Evolutionary conservation across 768 basidiomycete genomes (phyloP).

Genomic region (Auricularia auricula-judae): DNA sequence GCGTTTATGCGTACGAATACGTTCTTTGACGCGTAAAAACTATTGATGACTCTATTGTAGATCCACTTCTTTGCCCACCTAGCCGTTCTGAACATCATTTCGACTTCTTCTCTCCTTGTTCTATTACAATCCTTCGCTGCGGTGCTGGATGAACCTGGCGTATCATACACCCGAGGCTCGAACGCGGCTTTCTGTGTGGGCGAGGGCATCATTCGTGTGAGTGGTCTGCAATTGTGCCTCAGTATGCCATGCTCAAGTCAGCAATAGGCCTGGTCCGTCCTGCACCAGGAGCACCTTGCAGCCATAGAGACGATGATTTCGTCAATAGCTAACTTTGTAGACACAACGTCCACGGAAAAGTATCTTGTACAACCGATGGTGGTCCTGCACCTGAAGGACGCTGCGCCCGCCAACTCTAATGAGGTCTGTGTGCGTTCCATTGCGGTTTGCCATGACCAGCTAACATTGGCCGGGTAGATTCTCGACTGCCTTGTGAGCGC

Average conservation of each 20-base stretch:
- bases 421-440: slow-evolving; percentile 36
- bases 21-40: background rate
- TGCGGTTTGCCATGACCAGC: background rate
- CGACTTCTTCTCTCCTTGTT: slow-evolving; percentile 64
- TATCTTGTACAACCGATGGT: slow-evolving; percentile 55
- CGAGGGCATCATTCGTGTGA: slow-evolving; percentile 59
- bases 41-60: slow-evolving; percentile 27
- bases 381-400: slow-evolving; percentile 34
- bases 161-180: slow-evolving; percentile 76
- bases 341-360: slow-evolving; percentile 46
- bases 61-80: slow-evolving; percentile 91
- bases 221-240: background rate
- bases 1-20: slow-evolving; percentile 61
- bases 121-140: slow-evolving; percentile 76
- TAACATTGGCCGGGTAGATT: slow-evolving; percentile 32
- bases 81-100: slow-evolving; percentile 63
- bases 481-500: slow-evolving; percentile 62
- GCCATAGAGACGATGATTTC: slow-evolving; percentile 58
- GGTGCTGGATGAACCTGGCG: slow-evolving; percentile 83
- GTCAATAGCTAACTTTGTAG: slow-evolving; percentile 56
- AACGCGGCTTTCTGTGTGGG: slow-evolving; percentile 70
- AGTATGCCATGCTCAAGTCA: background rate
- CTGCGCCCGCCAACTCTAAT: slow-evolving; percentile 39
- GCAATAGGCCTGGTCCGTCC: slow-evolving; percentile 50
- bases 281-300: slow-evolving; percentile 51